phyloP scores from a whole-genome alignment of 176 grass and related monocot genomes.

The Musa beccarii region DNA sequence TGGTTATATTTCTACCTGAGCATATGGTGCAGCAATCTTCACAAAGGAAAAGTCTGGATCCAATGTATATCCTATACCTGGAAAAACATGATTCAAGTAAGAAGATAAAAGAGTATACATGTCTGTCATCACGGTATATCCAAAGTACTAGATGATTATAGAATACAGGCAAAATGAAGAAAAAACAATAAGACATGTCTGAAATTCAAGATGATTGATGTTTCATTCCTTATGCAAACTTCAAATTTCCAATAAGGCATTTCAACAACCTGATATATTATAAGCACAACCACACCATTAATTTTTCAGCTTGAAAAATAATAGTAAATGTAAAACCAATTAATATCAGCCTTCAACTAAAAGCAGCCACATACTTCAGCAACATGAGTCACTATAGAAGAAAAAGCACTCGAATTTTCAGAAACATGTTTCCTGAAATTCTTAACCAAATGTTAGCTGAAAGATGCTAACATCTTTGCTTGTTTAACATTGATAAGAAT shows the following conservation, averaged over 20 bases:
- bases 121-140: neutral
- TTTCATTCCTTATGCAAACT: neutral
- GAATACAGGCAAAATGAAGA: neutral
- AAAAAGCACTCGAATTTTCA: no score
- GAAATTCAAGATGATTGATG: neutral
- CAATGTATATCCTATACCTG: conserved; percentile 88
- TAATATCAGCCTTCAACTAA: no score
- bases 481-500: no score
- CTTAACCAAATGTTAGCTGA: no score
- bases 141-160: neutral
- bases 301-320: no score
- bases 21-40: conserved; percentile 92
- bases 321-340: no score
- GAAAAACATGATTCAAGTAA: conserved; percentile 13
- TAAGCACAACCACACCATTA: neutral
- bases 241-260: neutral
- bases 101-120: neutral
- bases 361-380: no score
- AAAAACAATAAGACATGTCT: neutral
- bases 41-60: conserved; percentile 99
- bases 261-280: neutral
- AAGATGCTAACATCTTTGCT: no score
- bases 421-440: no score
- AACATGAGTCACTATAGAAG: no score
- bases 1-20: conserved; percentile 43